Evolutionary conservation across 1,284 basidiomycete species (phyloP), one percentile per base, ranked within the genome.

Genomic region (Volvariella surrecta): DNA sequence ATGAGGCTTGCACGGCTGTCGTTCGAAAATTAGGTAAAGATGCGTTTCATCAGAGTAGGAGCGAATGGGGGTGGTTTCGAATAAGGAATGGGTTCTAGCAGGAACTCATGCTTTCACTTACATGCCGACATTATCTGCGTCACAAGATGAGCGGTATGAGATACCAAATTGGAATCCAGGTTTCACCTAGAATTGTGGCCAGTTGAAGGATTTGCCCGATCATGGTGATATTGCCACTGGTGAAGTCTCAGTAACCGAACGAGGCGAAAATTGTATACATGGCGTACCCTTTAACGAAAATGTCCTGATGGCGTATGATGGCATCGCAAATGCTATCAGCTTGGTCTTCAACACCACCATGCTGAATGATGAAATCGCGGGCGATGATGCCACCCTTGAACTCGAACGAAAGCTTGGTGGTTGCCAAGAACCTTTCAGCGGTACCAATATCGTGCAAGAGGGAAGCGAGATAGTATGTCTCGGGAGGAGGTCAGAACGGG

Each of bases 291-390:
- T 69, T 72, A 7, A 74, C 73, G 47, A 74, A 72, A 40, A 77
- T 70, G 52, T 78, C 76, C 53, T 79, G 76, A 57, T 77, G 76
- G 39, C 74, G 59, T 44, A 79, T 66, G 48, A 78, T 76, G 24
- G 74, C 72, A 48, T 79, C 76, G 50, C 70, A 73, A 6, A 79
- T 67, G 42, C 67, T 66, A 49, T 78, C 76, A 24, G 74, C 74
- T 50, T 76, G 73, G 48, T 74, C 69, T 58, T 71, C 67, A 1
- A 59, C 58, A 13, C 71, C 71, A 8, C 67, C 70, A 9, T 60
- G 54, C 21, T 62, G 45, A 19, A 74, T 56, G 38, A 77, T 68
- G 34, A 73, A 57, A 39, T 74, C 73, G 24, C 73, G 63, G 21
- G 72, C 73, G 22, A 75, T 63, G 44, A 77, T 74, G 24, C 67